Evolutionary conservation across 495 filamentous ascomycete species (phyloP), one percentile per base, ranked within the genome.

Genomic region (Penicillium chermesinum): DNA sequence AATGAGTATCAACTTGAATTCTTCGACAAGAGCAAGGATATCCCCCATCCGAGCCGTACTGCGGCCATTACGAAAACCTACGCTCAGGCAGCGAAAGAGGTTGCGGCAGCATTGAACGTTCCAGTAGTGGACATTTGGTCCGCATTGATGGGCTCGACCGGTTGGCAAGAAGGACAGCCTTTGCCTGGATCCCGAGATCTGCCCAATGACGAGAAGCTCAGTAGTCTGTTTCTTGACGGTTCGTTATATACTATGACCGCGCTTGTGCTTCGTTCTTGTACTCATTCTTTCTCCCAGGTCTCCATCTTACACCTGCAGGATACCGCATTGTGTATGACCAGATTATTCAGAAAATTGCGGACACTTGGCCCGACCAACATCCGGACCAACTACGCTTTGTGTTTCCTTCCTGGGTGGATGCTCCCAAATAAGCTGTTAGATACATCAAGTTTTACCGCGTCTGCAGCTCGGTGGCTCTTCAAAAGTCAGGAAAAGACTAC

Each of bases 51-150:
- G 8, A 80, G 72, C 25, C 74, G 89, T 41, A 80, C 80, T 15
- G 81, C 85, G 18, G 74, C 69, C 16, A 54, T 73, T 48, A 86
- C 87, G 32, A 84, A 83, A 48, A 54, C 62, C 20, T 96, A 94
- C 65, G 87, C 85, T 2, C 78, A 86, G 55, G 82, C 81, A 9
- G 83, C 74, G 18, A 73, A 79, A 34, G 74, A 86, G 50, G 75
- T 91, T 15, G 88, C 80, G 0, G 63, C 73, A 19, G 77, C 81
- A 48, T 64, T 85, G 20, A 74, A 72, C 2, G 62, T 93, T 6
- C 76, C 80, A 2, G 80, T 91, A 3, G 72, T 88, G 14, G 86
- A 96, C 63, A 70, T 95, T 0, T 90, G 85, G 79, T 76, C 75
- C 34, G 78, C 81, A 0, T 75, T 94, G 45, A 85, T 93, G 79